A percentile compares a stretch with the other conserved stretches of the same genome.
These are phyloP conservation scores for Melastoma malabathricum DNA, from an alignment of 345 rosid genomes.

Conservation along the genomic window DNA sequence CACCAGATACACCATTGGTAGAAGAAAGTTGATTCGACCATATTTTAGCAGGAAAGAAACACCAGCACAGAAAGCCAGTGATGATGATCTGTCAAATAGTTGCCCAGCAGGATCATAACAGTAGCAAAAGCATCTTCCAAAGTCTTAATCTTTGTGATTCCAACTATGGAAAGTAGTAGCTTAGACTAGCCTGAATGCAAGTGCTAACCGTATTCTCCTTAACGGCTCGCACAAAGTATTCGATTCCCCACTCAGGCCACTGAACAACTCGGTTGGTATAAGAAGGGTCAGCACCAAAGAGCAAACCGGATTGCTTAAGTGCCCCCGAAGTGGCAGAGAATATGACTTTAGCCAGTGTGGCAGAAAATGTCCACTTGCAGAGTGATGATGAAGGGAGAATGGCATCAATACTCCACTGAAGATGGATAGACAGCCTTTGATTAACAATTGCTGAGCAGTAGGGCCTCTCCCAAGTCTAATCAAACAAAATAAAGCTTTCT, in stretches of 20 bases:
- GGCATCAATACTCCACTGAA: constrained; percentile 48
- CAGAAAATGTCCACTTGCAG: constrained; percentile 67
- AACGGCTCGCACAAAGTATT: constrained; percentile 63
- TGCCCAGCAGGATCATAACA: too few species aligned
- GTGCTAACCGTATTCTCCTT: too few species aligned
- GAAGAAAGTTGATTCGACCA: too few species aligned
- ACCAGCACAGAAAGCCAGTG: too few species aligned
- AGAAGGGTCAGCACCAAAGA: constrained; percentile 79
- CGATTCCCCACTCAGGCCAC: constrained; percentile 96
- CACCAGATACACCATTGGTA: too few species aligned
- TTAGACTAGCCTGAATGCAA: too few species aligned
- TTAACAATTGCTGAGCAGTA: constrained; percentile 60
- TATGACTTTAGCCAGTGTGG: constrained; percentile 59
- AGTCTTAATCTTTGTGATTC: too few species aligned
- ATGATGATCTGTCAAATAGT: too few species aligned
- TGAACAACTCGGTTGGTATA: constrained; percentile 79
- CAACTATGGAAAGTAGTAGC: too few species aligned
- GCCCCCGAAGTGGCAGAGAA: constrained; percentile 58
- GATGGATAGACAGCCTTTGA: constrained; percentile 42
- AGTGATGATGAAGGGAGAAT: constrained; percentile 61
- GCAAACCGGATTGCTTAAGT: constrained; percentile 53
- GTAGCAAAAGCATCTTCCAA: too few species aligned
- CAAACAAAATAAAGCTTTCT: constrained; percentile 47
- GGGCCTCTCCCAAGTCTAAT: constrained; percentile 81
- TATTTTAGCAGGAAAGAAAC: too few species aligned